Evolutionary conservation across 257 asterid genomes (phyloP), one percentile per base, ranked within the genome.

Genomic region (Solanum tarijense): DNA sequence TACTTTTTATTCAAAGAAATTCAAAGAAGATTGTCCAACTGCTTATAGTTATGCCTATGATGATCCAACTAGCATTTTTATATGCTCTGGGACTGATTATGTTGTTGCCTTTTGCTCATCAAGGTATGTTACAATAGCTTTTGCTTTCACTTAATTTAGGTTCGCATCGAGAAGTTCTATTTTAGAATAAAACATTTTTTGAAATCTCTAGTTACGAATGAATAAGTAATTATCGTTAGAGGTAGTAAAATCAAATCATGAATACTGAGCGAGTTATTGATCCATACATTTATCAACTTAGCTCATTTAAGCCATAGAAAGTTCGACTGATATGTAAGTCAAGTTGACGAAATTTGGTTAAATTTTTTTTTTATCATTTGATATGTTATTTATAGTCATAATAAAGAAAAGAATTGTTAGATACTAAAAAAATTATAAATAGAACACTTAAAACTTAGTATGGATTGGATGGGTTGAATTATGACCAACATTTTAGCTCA

Each of bases 31-130:
- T 0, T 97, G 99, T 89, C 98, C 99, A 1, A 43, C 91, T 13
- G 94, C 98, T 25, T 97, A 97, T 87, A 97, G 99, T 87, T 97
- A 97, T 29, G 99, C 99, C 2, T 97, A 97, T 76, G 99, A 97
- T 88, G 99, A 96, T 58, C 99, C 98, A 2, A 87, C 94, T 7
- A 96, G 99, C 52, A 92, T 96, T 13, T 97, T 93, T 68, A 94
- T 95, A 1, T 97, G 99, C 88, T 75, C 93, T 0, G 96, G 93
- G 1, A 32, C 97, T 0, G 98, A 97, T 46, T 97, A 97, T 74
- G 93, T 93, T 11, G 72, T 97, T 27, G 89, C 98, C 16, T 97
- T 97, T 89, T 97, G 99, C 91, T 89, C 93, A 0, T 39, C 94
- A 29, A 96, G 98, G 99, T 94, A 86, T 2, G 69, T 39, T 25